These are phyloP conservation scores for Hanseniaspora valbyensis DNA, from an alignment of 805 yeast species.

Conservation along the genomic window DNA sequence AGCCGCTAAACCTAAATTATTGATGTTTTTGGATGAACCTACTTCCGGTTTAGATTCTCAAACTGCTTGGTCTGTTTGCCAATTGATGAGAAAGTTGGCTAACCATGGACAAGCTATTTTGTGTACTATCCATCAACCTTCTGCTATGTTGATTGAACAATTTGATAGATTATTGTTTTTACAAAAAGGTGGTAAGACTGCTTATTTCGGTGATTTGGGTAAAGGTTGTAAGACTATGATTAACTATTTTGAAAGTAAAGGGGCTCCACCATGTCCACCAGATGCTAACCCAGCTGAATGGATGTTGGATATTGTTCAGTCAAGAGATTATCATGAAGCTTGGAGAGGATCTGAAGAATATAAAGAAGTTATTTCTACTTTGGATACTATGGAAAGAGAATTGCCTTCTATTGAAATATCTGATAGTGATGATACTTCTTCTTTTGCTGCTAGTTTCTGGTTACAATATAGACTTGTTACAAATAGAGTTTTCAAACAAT, in stretches of 20 bases:
- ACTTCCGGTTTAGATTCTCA: slow-evolving; percentile 61
- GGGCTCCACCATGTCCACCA: slow-evolving; percentile 55
- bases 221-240: slow-evolving; percentile 46
- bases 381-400: slow-evolving; percentile 54
- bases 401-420: slow-evolving; percentile 32
- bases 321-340: slow-evolving; percentile 64
- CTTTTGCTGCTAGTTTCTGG: slow-evolving; percentile 36
- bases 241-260: slow-evolving; percentile 53
- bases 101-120: slow-evolving; percentile 52
- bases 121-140: slow-evolving; percentile 79
- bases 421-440: slow-evolving; percentile 28
- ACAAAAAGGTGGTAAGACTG: slow-evolving; percentile 61
- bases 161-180: slow-evolving; percentile 66
- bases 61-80: slow-evolving; percentile 56
- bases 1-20: slow-evolving; percentile 52
- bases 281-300: slow-evolving; percentile 79
- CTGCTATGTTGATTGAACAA: slow-evolving; percentile 64
- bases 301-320: slow-evolving; percentile 81
- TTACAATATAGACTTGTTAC: slow-evolving; percentile 39
- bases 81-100: slow-evolving; percentile 49
- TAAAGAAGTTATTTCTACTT: slow-evolving; percentile 45
- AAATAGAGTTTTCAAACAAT: slow-evolving; percentile 48
- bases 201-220: slow-evolving; percentile 67
- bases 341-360: slow-evolving; percentile 66
- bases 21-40: slow-evolving; percentile 55